phyloP scores from a whole-genome alignment of 805 yeast species.

The Hanseniaspora singularis region DNA sequence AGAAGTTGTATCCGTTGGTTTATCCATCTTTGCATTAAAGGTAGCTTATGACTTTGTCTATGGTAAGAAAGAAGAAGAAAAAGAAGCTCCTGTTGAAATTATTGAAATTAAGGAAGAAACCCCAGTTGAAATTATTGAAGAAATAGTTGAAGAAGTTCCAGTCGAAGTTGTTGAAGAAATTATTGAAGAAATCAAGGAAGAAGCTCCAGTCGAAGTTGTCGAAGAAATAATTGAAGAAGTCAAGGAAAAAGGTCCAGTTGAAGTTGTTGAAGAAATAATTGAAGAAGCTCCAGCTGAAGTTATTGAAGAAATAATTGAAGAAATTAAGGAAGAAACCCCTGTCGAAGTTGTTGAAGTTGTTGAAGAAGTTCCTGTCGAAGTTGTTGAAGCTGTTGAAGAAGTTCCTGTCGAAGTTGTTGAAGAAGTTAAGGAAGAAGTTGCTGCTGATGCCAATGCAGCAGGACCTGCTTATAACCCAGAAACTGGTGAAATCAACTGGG shows the following conservation, averaged over 20 bases:
- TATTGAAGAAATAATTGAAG: neutral
- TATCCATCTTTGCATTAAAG: slow-evolving; percentile 2
- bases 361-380: neutral
- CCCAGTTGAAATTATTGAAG: slow-evolving; percentile 7
- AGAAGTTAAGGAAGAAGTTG: slow-evolving; percentile 76
- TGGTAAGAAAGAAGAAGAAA: neutral
- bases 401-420: slow-evolving; percentile 43
- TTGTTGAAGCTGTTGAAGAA: neutral
- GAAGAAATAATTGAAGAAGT: slow-evolving; percentile 15
- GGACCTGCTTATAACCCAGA: slow-evolving; percentile 81
- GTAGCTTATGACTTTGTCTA: neutral
- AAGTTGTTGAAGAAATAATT: neutral
- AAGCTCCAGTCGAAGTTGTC: neutral
- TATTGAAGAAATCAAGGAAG: neutral
- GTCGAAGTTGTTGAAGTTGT: neutral
- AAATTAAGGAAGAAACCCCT: neutral
- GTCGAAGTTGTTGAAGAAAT: neutral
- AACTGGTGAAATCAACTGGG: slow-evolving; percentile 99
- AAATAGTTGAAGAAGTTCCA: slow-evolving; percentile 14
- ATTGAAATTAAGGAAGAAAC: neutral
- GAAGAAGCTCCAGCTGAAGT: neutral
- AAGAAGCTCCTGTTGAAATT: neutral
- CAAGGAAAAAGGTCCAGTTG: slow-evolving; percentile 15
- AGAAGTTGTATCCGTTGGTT: slow-evolving; percentile 1
- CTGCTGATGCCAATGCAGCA: slow-evolving; percentile 55